Evolutionary conservation across 345 rosid species (phyloP).

Genomic region (Geranium brycei): DNA sequence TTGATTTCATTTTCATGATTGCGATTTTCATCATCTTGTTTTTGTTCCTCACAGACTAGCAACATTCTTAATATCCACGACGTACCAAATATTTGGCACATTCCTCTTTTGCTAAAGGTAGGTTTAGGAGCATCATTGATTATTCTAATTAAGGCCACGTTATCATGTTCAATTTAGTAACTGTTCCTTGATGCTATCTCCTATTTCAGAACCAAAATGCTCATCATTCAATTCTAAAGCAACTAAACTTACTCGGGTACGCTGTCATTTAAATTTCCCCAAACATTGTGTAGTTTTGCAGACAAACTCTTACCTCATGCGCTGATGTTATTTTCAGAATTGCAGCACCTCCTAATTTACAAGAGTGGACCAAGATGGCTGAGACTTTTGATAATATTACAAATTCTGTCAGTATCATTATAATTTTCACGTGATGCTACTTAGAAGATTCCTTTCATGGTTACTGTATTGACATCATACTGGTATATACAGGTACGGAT

Average conservation of each 20-base stretch:
- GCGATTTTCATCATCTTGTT: constrained; percentile 12
- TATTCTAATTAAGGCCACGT: constrained; percentile 3
- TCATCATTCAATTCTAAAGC: constrained; percentile 65
- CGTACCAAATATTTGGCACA: constrained; percentile 95
- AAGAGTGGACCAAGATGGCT: constrained; percentile 72
- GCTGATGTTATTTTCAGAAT: constrained; percentile 32
- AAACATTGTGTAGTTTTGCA: not conserved
- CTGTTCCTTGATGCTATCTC: constrained; percentile 11
- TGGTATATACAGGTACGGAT: constrained; percentile 57
- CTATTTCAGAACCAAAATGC: constrained; percentile 79
- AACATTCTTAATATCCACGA: constrained; percentile 80
- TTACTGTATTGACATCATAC: constrained; percentile 15
- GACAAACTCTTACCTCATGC: too few species aligned
- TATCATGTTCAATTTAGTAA: constrained; percentile 4
- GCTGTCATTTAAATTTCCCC: constrained; percentile 10
- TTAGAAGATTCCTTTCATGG: constrained; percentile 11
- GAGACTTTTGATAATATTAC: constrained; percentile 50
- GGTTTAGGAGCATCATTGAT: constrained; percentile 18
- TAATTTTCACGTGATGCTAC: constrained; percentile 5
- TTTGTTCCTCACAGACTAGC: constrained; percentile 37
- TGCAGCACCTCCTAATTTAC: constrained; percentile 54
- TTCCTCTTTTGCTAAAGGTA: constrained; percentile 82
- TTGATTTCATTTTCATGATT: constrained; percentile 9
- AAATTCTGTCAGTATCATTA: constrained; percentile 33
- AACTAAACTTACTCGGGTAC: constrained; percentile 61